Conservation (phyloP, 257 asterid species). For the Solanum sejunctum region DNA sequence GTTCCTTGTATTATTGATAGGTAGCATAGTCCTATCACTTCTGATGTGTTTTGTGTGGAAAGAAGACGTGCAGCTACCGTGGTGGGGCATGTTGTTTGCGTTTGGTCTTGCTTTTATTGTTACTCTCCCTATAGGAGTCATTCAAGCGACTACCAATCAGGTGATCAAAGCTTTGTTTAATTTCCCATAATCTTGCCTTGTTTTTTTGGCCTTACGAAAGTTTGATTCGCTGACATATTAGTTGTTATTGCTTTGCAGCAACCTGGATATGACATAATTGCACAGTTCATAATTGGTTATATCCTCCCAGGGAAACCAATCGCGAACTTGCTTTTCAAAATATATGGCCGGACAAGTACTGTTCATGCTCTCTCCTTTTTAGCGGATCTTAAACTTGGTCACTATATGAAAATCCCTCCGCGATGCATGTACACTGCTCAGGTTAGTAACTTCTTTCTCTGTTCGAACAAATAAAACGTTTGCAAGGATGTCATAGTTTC, state of each 20-base stretch:
- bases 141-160: slow-evolving; percentile 95
- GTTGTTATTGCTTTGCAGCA: slow-evolving; percentile 36
- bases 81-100: slow-evolving; percentile 95
- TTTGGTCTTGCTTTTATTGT: slow-evolving; percentile 74
- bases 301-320: slow-evolving; percentile 90
- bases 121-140: slow-evolving; percentile 87
- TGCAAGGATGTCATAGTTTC: not conserved
- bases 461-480: not conserved
- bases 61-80: slow-evolving; percentile 68
- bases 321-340: slow-evolving; percentile 83
- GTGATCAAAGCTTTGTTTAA: slow-evolving; percentile 8
- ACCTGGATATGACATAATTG: slow-evolving; percentile 92
- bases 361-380: slow-evolving; percentile 81
- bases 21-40: slow-evolving; percentile 55
- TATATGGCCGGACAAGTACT: slow-evolving; percentile 84
- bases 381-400: slow-evolving; percentile 91
- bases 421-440: slow-evolving; percentile 84
- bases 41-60: slow-evolving; percentile 73
- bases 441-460: slow-evolving; percentile 17
- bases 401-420: slow-evolving; percentile 95
- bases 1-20: slow-evolving; percentile 51
- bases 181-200: not conserved
- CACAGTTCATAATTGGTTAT: slow-evolving; percentile 83
- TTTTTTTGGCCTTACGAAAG: not conserved
- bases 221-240: not conserved